phyloP scores from a whole-genome alignment of 768 basidiomycete species.

The Boletus tylopilopsis region DNA sequence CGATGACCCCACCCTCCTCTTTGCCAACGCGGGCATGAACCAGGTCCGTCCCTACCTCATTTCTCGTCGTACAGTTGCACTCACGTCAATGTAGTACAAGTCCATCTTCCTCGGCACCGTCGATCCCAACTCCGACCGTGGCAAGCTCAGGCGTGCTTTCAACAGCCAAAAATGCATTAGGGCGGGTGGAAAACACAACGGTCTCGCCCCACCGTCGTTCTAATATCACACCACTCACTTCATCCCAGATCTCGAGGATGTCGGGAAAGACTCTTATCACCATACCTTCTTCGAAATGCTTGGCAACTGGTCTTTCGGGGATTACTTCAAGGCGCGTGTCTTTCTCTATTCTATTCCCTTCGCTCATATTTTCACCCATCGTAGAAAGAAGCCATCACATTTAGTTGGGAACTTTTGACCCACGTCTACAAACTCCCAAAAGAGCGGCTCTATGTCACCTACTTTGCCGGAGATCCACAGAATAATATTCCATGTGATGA shows the following conservation, averaged over 20 bases:
- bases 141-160: constrained; percentile 88
- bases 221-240: constrained; percentile 1
- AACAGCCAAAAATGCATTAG: constrained; percentile 99
- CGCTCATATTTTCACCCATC: constrained; percentile 2
- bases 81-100: constrained; percentile 69
- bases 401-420: constrained; percentile 95
- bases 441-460: constrained; percentile 94
- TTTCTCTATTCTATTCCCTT: not conserved
- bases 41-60: constrained; percentile 47
- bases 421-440: constrained; percentile 82
- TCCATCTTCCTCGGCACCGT: constrained; percentile 97
- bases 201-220: constrained; percentile 36
- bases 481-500: constrained; percentile 82
- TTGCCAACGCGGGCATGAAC: constrained; percentile 98
- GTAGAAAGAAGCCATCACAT: constrained; percentile 88
- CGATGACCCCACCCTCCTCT: constrained; percentile 95
- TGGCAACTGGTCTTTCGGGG: constrained; percentile 99
- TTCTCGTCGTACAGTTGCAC: not conserved
- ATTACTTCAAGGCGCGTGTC: constrained; percentile 89
- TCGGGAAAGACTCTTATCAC: constrained; percentile 97
- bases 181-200: constrained; percentile 98
- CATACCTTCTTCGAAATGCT: constrained; percentile 99
- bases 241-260: constrained; percentile 87
- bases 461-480: constrained; percentile 92
- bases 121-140: constrained; percentile 89